These are phyloP conservation scores for Pichia sp. DNA, from an alignment of 1,139 yeast species.

Conservation along the genomic window DNA sequence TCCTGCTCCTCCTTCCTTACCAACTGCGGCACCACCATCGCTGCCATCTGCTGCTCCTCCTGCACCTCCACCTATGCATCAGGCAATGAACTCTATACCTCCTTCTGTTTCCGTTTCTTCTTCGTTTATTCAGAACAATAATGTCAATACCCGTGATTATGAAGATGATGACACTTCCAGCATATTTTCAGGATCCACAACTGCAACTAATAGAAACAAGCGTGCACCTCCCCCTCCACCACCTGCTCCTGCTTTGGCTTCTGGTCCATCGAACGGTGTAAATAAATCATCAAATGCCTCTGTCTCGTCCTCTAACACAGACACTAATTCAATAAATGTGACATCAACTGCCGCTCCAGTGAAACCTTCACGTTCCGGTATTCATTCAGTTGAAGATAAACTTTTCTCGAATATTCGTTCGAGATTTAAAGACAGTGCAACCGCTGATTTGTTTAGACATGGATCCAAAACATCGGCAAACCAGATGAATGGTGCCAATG, in stretches of 20 bases:
- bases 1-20: conserved; percentile 2
- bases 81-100: too few relatives aligned
- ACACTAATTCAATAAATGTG: too few relatives aligned
- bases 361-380: conserved; percentile 8
- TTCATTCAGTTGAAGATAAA: conserved; percentile 11
- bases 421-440: conserved; percentile 14
- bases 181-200: conserved; percentile 8
- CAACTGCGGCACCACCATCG: conserved; percentile 3
- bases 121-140: conserved; percentile 1
- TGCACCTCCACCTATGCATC: background rate
- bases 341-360: conserved; percentile 11
- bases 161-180: conserved; percentile 7
- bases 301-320: too few relatives aligned
- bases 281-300: too few relatives aligned
- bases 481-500: conserved; percentile 10
- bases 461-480: conserved; percentile 14
- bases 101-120: background rate
- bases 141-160: background rate
- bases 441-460: conserved; percentile 24
- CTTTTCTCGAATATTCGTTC: conserved; percentile 12
- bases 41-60: conserved; percentile 4
- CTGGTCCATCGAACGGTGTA: too few relatives aligned
- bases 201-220: conserved; percentile 5
- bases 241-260: background rate
- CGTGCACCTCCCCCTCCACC: conserved; percentile 18